Evolutionary conservation across 116 monocot species (phyloP), one percentile per base, ranked within the genome.

Genomic region (Dioscorea cayenensis): DNA sequence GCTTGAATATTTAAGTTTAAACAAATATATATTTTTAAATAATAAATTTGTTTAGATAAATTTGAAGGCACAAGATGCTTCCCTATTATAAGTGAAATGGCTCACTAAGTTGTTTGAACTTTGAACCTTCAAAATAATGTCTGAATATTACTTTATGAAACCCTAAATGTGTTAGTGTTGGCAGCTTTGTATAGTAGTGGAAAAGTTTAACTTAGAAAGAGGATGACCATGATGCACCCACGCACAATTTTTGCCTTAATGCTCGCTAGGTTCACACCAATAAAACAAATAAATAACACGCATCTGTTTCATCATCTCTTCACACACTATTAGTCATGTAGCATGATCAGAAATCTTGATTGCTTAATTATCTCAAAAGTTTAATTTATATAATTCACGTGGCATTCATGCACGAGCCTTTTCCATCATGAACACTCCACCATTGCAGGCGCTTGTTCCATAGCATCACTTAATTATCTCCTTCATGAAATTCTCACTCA

Each of bases 191-290:
- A 17, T 17, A 59, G 59, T n/a, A 19, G 36, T 21, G 43, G 43
- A 43, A 43, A 43, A 43, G 43, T 43, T 0, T 43, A 9, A 43
- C 43, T 43, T 28, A 68, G 64, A 80, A 75, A 74, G 69, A 64
- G 64, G 37, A 75, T n/a, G n/a, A n/a, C n/a, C n/a, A n/a, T n/a
- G n/a, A n/a, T n/a, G n/a, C n/a, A n/a, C n/a, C n/a, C n/a, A n/a
- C n/a, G n/a, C n/a, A n/a, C n/a, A n/a, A n/a, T n/a, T 18, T 11
- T 59, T 21, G 43, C 14, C 20, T 0, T 21, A 59, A 59, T 59
- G 17, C 59, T 12, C 59, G 20, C 17, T 6, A 62, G 62, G 62
- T n/a, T n/a, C n/a, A n/a, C n/a, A n/a, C n/a, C n/a, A n/a, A n/a
- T n/a, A n/a, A n/a, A n/a, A n/a, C n/a, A n/a, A 32, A 43, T 8